Percentiles rank a stretch among this genome's conserved stretches.
Evolutionary conservation across 2,329 filamentous ascomycete genomes (phyloP).

Genomic region (Aspergillus brasiliensis): DNA sequence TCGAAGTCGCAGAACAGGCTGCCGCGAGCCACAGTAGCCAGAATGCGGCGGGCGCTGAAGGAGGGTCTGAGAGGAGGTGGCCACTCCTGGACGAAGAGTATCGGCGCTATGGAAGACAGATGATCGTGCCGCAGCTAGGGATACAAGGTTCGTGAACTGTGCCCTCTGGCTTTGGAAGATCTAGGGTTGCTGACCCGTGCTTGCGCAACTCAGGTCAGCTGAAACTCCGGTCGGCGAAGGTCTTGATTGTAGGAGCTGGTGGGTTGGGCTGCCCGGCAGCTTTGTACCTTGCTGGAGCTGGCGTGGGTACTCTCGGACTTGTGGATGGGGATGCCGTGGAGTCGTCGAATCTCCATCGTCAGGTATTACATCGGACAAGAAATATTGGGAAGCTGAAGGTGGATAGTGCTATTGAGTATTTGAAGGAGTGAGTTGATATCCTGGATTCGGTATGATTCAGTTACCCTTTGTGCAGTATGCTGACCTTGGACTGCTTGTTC

Average conservation of each 20-base stretch:
- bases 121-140: slow-evolving; percentile 83
- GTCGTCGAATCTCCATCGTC: slow-evolving; percentile 86
- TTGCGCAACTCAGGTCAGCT: slow-evolving; percentile 65
- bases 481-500: slow-evolving; percentile 10
- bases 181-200: slow-evolving; percentile 6
- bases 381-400: slow-evolving; percentile 78
- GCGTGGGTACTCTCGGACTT: slow-evolving; percentile 79
- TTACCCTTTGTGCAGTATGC: not conserved
- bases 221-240: slow-evolving; percentile 66
- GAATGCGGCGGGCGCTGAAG: not conserved
- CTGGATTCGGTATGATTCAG: not conserved
- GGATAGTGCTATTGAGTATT: slow-evolving; percentile 67
- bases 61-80: slow-evolving; percentile 53
- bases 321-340: slow-evolving; percentile 89
- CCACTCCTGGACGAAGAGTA: slow-evolving; percentile 75
- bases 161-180: not conserved
- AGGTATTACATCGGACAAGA: slow-evolving; percentile 75
- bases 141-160: slow-evolving; percentile 61
- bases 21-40: slow-evolving; percentile 20
- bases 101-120: slow-evolving; percentile 82
- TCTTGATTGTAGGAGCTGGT: slow-evolving; percentile 83
- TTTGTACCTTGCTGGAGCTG: slow-evolving; percentile 87
- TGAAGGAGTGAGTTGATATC: slow-evolving; percentile 52
- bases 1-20: slow-evolving; percentile 34
- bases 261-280: slow-evolving; percentile 91